Evolutionary conservation across 1,284 basidiomycete species (phyloP), one percentile per base, ranked within the genome.

Genomic region (Ganoderma lingzhi): DNA sequence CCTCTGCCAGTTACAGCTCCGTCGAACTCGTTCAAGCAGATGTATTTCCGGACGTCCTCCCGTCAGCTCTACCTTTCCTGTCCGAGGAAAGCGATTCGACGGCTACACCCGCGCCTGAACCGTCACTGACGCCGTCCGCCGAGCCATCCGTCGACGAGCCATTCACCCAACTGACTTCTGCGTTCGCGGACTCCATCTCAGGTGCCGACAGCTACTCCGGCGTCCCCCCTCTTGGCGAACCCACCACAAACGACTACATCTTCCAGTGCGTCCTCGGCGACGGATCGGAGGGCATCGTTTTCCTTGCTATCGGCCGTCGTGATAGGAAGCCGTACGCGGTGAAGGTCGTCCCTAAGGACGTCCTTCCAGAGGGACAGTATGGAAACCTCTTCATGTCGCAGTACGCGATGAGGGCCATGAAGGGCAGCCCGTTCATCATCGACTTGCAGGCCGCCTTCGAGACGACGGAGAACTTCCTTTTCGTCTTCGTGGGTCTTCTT

Each of bases 401-500:
- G 30, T 56, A 32, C 17, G 53, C 53, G 53, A 56, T 56, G 53
- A 30, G 35, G 30, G 53, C 30, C 2, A 56, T 56, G 53, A 56
- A 56, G 30, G 30, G 53, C 28, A 56, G 30, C 30, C 53, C 53
- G 3, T 56, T 56, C 53, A 35, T 56, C 53, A 56, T 56, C 53
- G 53, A 56, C 53, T 35, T 56, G 53, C 53, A 56, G 53, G 53
- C 53, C 53, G 28, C 53, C 15, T 56, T 56, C 14, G 30, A 56
- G 30, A 56, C 53, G 14, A 19, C 28, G 5, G 53, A 56, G 30
- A 56, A 56, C 32, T 56, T 56, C 3, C 32, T 56, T 9, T 32
- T 56, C 15, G 53, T 56, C 32, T 56, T 56, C 30, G 53, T 56
- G 53, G 35, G 53, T 56, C 3, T 1, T 19, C 30, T 14, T 17